Evolutionary conservation across 2,329 filamentous ascomycete genomes (phyloP).

Genomic region (Periconia sp.): DNA sequence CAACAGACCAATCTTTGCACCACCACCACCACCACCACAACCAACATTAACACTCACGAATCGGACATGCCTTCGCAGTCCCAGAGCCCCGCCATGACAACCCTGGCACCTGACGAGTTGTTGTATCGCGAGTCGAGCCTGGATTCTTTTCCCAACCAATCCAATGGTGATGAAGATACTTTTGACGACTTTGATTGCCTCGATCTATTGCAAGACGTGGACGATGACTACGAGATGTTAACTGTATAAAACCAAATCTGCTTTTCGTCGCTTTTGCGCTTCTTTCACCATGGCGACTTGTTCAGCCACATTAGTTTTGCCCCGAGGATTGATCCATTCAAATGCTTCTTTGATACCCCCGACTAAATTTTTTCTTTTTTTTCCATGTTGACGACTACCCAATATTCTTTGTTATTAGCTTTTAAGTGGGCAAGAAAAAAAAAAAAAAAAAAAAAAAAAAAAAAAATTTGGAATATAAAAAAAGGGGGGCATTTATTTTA

Average conservation of each 20-base stretch:
- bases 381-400: too few relatives aligned
- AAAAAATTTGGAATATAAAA: too few relatives aligned
- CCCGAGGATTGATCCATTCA: background rate
- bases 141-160: constrained; percentile 13
- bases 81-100: constrained; percentile 8
- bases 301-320: too few relatives aligned
- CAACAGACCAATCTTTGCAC: background rate
- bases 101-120: constrained; percentile 1
- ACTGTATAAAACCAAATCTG: too few relatives aligned
- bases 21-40: too few relatives aligned
- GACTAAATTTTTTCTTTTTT: too few relatives aligned
- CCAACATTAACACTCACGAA: too few relatives aligned
- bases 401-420: too few relatives aligned
- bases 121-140: constrained; percentile 15
- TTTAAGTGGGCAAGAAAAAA: too few relatives aligned
- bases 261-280: background rate
- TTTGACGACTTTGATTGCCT: constrained; percentile 32
- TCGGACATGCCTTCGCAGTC: background rate
- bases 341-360: constrained; percentile 4
- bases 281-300: background rate
- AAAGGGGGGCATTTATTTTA: too few relatives aligned
- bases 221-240: constrained; percentile 16
- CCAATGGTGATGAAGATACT: constrained; percentile 22
- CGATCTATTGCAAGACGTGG: constrained; percentile 35
- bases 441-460: too few relatives aligned